phyloP scores from a whole-genome alignment of 1,284 basidiomycete species.

The Cutaneotrichosporon curvatum region DNA sequence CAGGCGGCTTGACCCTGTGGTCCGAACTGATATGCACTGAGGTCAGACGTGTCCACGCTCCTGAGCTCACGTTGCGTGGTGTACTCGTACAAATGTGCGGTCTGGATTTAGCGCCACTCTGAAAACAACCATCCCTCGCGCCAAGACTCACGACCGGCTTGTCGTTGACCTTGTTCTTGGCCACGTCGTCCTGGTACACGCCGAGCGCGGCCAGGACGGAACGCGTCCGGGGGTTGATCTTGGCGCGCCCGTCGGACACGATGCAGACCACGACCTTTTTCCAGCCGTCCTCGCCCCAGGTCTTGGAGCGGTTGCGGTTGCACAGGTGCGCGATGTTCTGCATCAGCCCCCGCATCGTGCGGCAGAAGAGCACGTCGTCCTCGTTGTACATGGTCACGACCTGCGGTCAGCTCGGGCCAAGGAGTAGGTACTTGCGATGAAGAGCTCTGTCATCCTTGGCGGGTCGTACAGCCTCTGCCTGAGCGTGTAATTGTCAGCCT shows the following conservation, averaged over 20 bases:
- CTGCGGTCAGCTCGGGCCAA: constrained; percentile 9
- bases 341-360: constrained; percentile 89
- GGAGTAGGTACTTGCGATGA: constrained; percentile 50
- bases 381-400: constrained; percentile 76
- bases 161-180: constrained; percentile 81
- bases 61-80: constrained; percentile 67
- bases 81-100: constrained; percentile 92
- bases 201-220: constrained; percentile 83
- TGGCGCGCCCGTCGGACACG: constrained; percentile 69
- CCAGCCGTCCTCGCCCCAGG: constrained; percentile 95
- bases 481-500: constrained; percentile 66
- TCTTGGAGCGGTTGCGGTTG: constrained; percentile 57
- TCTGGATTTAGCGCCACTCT: constrained; percentile 39
- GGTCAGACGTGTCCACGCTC: constrained; percentile 4
- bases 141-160: constrained; percentile 57
- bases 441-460: constrained; percentile 66
- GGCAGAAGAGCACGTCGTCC: constrained; percentile 66
- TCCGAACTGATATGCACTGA: constrained; percentile 72
- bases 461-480: constrained; percentile 76
- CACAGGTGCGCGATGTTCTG: constrained; percentile 56
- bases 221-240: constrained; percentile 78
- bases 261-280: constrained; percentile 69
- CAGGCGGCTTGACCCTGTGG: constrained; percentile 63
- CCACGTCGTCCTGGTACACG: constrained; percentile 79
- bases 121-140: too few species aligned